Evolutionary conservation across 116 monocot genomes (phyloP), one percentile per base, ranked within the genome.

Genomic region (Phalaenopsis hybrid): DNA sequence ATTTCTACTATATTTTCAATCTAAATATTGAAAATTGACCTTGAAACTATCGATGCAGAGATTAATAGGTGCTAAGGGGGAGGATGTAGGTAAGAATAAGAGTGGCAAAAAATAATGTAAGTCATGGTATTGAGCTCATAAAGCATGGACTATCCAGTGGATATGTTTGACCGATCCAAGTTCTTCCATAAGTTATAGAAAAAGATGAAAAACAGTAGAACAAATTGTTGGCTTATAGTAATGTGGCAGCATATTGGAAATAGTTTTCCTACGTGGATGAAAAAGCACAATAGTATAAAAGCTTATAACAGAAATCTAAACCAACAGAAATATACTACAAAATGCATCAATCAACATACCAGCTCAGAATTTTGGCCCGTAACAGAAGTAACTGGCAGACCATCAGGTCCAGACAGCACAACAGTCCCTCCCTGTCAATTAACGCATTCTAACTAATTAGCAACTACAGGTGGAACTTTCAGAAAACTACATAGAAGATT

Each of bases 341-440:
- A 12, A 44, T 11, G 28, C 49, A 51, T 52, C 8, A 46, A 20
- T 61, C 83, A 23, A 80, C 91, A 18, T 92, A 95, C 99, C 94
- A 99, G 81, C 81, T 99, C 99, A 55, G 99, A 99, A 76, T 83
- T 93, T 89, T 92, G 93, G 58, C 85, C 90, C 37, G 94, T 83
- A 63, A 90, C 90, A 76, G 95, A 85, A 52, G 95, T 86, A 83
- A 94, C 85, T 46, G 95, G 92, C 50, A 87, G 87, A 23, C 87
- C 94, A 82, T 85, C 89, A 37, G 99, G 91, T 16, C 99, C 99
- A 88, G 99, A 99, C 74, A 99, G 85, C 68, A 99, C 83, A 52
- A 99, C 99, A 80, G 92, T 92, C 70, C 77, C 81, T 33, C 99
- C 99, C 99, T 99, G 91, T 51, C 75, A 85, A 72, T 72, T 33